Conservation (phyloP, 352 stramenopile species). For the Globisporangium megalacanthum region DNA sequence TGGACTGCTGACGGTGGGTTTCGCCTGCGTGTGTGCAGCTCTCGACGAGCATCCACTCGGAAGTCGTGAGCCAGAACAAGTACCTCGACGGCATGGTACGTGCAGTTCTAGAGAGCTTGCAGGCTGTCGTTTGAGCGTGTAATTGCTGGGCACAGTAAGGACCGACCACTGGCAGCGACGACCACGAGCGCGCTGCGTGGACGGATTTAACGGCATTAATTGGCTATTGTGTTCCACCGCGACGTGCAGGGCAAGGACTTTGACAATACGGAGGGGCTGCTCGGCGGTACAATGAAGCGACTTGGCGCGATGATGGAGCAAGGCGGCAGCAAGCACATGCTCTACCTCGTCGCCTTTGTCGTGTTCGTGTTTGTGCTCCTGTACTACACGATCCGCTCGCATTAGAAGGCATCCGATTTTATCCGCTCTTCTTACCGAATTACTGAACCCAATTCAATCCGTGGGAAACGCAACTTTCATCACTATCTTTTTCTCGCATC, state of each 20-base stretch:
- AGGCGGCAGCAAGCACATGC: constrained; percentile 85
- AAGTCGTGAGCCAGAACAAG: constrained; percentile 78
- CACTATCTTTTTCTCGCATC: too few relatives aligned
- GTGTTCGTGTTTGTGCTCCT: constrained; percentile 83
- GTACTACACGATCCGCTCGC: constrained; percentile 72
- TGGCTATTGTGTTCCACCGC: not conserved
- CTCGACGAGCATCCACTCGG: constrained; percentile 68
- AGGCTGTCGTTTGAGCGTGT: not conserved
- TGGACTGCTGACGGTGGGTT: too few relatives aligned
- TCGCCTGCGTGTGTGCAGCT: constrained; percentile 31
- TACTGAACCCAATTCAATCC: too few relatives aligned
- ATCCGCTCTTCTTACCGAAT: too few relatives aligned
- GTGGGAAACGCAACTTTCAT: too few relatives aligned
- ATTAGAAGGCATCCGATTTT: constrained; percentile 25
- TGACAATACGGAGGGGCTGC: constrained; percentile 75
- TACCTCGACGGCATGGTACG: constrained; percentile 80
- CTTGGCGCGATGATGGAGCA: constrained; percentile 85
- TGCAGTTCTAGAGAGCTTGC: not conserved
- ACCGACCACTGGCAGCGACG: too few relatives aligned
- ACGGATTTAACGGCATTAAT: too few relatives aligned
- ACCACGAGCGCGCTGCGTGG: too few relatives aligned
- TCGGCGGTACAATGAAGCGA: constrained; percentile 84
- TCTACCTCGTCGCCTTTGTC: constrained; percentile 81
- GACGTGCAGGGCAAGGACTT: constrained; percentile 70
- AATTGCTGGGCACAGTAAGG: not conserved